phyloP scores from a whole-genome alignment of 2,329 filamentous ascomycete genomes.

The Corynespora cassiicola region DNA sequence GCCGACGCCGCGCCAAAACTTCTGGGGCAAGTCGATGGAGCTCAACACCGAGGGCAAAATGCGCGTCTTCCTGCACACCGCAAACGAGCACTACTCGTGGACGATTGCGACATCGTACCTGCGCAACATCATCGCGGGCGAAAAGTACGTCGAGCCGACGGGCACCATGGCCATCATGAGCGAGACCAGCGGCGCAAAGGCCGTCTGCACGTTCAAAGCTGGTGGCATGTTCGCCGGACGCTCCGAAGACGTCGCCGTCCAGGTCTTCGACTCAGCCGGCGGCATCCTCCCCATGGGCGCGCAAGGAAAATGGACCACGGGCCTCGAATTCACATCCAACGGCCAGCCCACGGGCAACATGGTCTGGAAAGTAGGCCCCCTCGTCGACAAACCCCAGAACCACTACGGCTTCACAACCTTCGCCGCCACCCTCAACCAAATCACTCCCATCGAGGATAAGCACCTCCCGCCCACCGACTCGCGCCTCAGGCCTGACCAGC shows the following conservation, averaged over 20 bases:
- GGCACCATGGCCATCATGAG: constrained; percentile 86
- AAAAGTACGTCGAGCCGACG: constrained; percentile 97
- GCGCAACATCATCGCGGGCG: constrained; percentile 94
- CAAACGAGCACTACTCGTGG: constrained; percentile 88
- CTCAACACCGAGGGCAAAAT: constrained; percentile 90
- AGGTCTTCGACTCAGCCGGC: constrained; percentile 73
- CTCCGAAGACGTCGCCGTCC: constrained; percentile 84
- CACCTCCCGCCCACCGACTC: constrained; percentile 83
- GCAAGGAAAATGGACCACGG: constrained; percentile 82
- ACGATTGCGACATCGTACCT: constrained; percentile 87
- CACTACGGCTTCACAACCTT: constrained; percentile 91
- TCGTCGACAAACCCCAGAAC: constrained; percentile 79
- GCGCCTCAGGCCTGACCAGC: constrained; percentile 84
- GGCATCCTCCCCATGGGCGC: constrained; percentile 71
- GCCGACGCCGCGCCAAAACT: constrained; percentile 90
- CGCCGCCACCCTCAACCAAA: constrained; percentile 84
- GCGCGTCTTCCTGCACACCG: constrained; percentile 75
- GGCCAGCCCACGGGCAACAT: constrained; percentile 67
- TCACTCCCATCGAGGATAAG: constrained; percentile 78
- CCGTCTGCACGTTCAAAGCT: constrained; percentile 87
- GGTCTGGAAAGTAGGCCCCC: constrained; percentile 78
- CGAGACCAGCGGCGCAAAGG: constrained; percentile 83
- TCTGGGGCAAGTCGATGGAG: constrained; percentile 97
- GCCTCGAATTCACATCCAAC: constrained; percentile 70
- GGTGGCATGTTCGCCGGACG: constrained; percentile 98